phyloP scores from a whole-genome alignment of 2,329 filamentous ascomycete species.

The Talaromyces sp. region DNA sequence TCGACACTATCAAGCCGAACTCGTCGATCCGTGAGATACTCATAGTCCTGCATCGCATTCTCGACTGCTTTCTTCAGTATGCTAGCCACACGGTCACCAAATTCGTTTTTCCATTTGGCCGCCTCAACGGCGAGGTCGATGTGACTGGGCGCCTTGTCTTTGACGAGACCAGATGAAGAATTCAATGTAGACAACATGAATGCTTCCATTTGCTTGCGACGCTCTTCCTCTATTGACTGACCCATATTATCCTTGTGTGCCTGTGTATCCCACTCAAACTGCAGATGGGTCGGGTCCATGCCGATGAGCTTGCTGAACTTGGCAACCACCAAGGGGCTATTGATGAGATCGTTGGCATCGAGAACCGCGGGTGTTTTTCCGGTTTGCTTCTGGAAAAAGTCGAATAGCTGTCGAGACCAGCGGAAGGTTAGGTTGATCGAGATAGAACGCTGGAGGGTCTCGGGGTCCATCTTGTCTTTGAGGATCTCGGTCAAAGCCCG shows the following conservation, averaged over 20 bases:
- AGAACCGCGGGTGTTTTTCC: slow-evolving; percentile 25
- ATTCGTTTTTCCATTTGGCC: slow-evolving; percentile 32
- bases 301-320: slow-evolving; percentile 24
- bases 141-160: slow-evolving; percentile 22
- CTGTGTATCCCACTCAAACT: slow-evolving; percentile 27
- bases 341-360: slow-evolving; percentile 37
- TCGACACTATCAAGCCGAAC: slow-evolving; percentile 10
- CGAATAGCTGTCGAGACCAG: slow-evolving; percentile 29
- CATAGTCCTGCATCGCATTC: slow-evolving; percentile 36
- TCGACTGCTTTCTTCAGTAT: slow-evolving; percentile 21
- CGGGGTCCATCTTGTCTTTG: slow-evolving; percentile 12
- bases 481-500: slow-evolving; percentile 22
- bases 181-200: slow-evolving; percentile 22
- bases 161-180: slow-evolving; percentile 27
- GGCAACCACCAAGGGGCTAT: slow-evolving; percentile 22
- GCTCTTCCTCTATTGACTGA: not conserved
- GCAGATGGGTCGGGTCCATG: slow-evolving; percentile 24
- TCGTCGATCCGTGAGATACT: slow-evolving; percentile 27
- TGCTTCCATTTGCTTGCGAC: not conserved
- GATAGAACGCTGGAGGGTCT: slow-evolving; percentile 13
- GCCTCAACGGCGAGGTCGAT: slow-evolving; percentile 29
- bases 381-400: slow-evolving; percentile 26
- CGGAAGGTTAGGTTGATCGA: slow-evolving; percentile 22
- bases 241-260: slow-evolving; percentile 4
- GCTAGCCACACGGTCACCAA: slow-evolving; percentile 23